Evolutionary conservation across 2,329 filamentous ascomycete genomes (phyloP), one percentile per base, ranked within the genome.

Genomic region (Blastomyces emzantsi): DNA sequence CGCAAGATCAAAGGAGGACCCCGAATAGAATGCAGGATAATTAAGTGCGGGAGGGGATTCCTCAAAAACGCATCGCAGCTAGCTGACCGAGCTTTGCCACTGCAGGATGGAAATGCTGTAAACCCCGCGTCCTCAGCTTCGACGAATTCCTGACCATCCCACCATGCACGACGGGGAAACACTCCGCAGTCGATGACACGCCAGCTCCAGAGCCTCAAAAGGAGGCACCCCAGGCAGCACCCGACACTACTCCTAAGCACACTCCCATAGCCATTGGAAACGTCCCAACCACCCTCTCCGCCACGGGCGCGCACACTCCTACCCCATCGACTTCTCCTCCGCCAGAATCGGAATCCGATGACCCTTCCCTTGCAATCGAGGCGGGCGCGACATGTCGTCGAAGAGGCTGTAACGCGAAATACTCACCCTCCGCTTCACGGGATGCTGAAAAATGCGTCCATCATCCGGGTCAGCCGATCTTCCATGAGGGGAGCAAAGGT

Each of bases 31-130:
- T 49, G 11, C 3, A 51, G 3, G 22, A 51, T 8, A 6, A 51
- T 28, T 28, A 51, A 28, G 22, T 22, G 51, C 13, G 28, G 28
- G 25, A 4, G 25, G 25, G 5, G 5, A 7, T 19, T 19, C 4
- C 30, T 9, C 17, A 9, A 55, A 57, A 9, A 39, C 25, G 5
- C 8, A 39, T 13, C 36, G n/a, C 33, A 41, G 55, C 11, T 41
- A 57, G 55, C 55, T 57, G 36, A 57, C 55, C 28, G 36, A 57
- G 55, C 33, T 57, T 57, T 33, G n/a, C 55, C 30, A 28, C 36
- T 45, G 25, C 72, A 97, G 93, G 94, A 73, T 97, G 94, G 93
- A 95, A 96, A 81, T 99, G 94, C 82, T 99, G 94, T 85, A 97
- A 97, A 79, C 89, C 92, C 64, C 89, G 94, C 72, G 92, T 97